Conservation (phyloP, 306 rosid species). For the Pueraria montana region DNA sequence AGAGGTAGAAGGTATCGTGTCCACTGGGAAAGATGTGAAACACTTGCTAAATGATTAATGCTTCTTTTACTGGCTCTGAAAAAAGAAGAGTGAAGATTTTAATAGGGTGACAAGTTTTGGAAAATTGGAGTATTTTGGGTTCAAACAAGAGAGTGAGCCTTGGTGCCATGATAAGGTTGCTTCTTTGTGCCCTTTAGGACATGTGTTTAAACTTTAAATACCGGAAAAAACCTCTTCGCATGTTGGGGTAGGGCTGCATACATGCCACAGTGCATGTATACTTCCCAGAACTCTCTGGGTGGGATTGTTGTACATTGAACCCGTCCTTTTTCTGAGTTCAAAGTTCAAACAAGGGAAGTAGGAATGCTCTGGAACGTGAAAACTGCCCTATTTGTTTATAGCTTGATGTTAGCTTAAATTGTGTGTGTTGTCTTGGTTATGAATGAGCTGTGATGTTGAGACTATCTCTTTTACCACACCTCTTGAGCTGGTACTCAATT, state of each 20-base stretch:
- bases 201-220: neutral
- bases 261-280: neutral
- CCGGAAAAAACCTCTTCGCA: neutral
- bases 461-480: neutral
- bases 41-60: neutral
- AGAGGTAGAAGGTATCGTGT: neutral
- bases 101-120: constrained; percentile 10
- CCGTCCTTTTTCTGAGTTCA: neutral
- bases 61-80: constrained; percentile 1
- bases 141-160: neutral
- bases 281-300: neutral
- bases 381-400: neutral
- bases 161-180: neutral
- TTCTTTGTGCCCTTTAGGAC: neutral
- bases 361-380: neutral
- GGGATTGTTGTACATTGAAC: neutral
- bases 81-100: constrained; percentile 23
- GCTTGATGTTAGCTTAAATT: constrained; percentile 32
- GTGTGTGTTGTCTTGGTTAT: constrained; percentile 4
- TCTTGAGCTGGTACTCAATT: neutral
- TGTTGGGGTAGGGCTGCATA: neutral
- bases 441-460: constrained; percentile 16
- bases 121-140: neutral
- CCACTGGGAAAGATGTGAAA: neutral
- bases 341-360: constrained; percentile 20